Conservation (phyloP, 768 basidiomycete species). For the Tricholoma hemisulphureum region DNA sequence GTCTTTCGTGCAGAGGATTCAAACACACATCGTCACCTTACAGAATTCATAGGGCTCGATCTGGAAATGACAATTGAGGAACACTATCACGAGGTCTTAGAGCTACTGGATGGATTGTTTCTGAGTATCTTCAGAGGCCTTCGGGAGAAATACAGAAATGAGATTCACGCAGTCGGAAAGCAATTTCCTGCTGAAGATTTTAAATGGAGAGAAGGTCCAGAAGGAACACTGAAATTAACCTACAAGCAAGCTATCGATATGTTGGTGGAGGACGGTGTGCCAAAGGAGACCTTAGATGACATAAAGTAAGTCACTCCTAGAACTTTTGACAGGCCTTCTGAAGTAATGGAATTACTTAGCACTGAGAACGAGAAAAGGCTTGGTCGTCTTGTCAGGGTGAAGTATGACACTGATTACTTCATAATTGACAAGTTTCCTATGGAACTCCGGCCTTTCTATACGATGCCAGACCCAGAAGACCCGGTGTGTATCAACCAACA, state of each 20-base stretch:
- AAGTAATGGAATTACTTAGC: constrained; percentile 39
- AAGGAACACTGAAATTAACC: constrained; percentile 81
- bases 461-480: constrained; percentile 95
- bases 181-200: constrained; percentile 98
- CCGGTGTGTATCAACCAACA: constrained; percentile 50
- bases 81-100: constrained; percentile 97
- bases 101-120: constrained; percentile 85
- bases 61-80: constrained; percentile 98
- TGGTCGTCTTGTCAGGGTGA: constrained; percentile 84
- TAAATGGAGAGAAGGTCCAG: constrained; percentile 88
- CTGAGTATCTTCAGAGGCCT: constrained; percentile 84
- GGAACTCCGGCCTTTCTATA: constrained; percentile 95
- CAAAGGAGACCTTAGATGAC: constrained; percentile 78
- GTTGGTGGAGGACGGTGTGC: constrained; percentile 82
- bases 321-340: constrained; percentile 1
- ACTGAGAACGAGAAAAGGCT: constrained; percentile 95
- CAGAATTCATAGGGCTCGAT: constrained; percentile 98
- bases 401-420: constrained; percentile 97
- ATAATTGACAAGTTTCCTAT: constrained; percentile 99
- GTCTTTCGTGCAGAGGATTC: constrained; percentile 98
- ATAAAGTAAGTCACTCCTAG: constrained; percentile 63
- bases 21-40: constrained; percentile 96
- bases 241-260: constrained; percentile 88
- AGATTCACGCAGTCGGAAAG: constrained; percentile 76
- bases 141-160: constrained; percentile 69